Evolutionary conservation across 805 yeast genomes (phyloP).

Genomic region (Ogataea pilisensis): DNA sequence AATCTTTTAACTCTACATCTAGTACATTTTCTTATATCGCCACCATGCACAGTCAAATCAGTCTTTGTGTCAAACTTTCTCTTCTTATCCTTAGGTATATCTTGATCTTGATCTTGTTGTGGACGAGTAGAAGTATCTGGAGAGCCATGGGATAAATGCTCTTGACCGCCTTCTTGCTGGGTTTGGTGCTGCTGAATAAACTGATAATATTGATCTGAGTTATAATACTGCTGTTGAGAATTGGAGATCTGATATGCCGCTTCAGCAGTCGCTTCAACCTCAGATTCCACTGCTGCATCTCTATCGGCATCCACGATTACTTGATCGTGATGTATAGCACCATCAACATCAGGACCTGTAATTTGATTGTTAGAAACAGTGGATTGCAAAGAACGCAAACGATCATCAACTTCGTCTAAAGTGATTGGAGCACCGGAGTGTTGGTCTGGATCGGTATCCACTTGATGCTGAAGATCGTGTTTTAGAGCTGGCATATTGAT

Average conservation of each 20-base stretch:
- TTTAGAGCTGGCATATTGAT: background rate
- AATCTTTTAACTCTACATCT: slow-evolving; percentile 39
- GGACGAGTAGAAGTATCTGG: background rate
- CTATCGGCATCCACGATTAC: background rate
- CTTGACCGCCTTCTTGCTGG: slow-evolving; percentile 6
- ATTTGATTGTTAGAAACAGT: background rate
- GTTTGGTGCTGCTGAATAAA: slow-evolving; percentile 7
- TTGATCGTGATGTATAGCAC: background rate
- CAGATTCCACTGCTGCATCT: background rate
- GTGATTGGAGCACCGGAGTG: slow-evolving; percentile 13
- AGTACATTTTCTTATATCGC: slow-evolving; percentile 36
- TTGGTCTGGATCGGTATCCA: slow-evolving; percentile 1
- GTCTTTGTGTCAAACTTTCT: background rate
- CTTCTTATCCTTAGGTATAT: slow-evolving; percentile 5
- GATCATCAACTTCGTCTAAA: slow-evolving; percentile 24
- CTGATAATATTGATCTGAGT: slow-evolving; percentile 18
- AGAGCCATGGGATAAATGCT: background rate
- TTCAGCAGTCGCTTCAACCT: slow-evolving; percentile 7
- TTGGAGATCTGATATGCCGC: slow-evolving; percentile 9
- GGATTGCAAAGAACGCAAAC: slow-evolving; percentile 19
- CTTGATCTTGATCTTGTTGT: slow-evolving; percentile 5
- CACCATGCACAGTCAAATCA: slow-evolving; percentile 1
- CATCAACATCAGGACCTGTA: background rate
- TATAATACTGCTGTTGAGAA: slow-evolving; percentile 14
- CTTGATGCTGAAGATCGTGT: background rate